Evolutionary conservation across 768 basidiomycete species (phyloP).

Genomic region (Suillus variegatus): DNA sequence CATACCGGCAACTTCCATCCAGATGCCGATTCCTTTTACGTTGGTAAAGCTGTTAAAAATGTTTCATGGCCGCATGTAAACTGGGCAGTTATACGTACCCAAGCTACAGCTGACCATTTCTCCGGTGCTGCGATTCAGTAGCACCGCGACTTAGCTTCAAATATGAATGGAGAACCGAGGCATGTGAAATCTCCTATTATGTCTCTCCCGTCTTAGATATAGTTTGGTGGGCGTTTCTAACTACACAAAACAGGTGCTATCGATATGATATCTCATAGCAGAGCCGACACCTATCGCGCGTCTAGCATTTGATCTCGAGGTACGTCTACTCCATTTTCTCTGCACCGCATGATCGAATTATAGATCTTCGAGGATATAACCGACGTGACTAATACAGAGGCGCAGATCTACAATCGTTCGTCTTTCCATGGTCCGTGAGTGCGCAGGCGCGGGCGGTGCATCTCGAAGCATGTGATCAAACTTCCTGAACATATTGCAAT

Average conservation of each 20-base stretch:
- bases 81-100: neutral
- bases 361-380: neutral
- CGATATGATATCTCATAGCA: neutral
- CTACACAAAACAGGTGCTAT: neutral
- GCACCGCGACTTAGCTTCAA: neutral
- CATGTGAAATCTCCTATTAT: neutral
- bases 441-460: neutral
- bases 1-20: neutral
- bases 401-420: neutral
- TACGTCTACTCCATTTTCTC: neutral
- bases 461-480: conserved; percentile 1
- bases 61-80: neutral
- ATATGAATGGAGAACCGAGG: neutral
- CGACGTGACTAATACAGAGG: neutral
- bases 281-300: neutral
- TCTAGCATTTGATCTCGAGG: neutral
- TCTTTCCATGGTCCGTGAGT: conserved; percentile 1
- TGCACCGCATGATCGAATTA: conserved; percentile 3
- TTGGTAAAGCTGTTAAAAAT: neutral
- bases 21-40: neutral
- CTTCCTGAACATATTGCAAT: neutral
- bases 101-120: neutral
- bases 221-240: neutral
- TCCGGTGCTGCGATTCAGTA: neutral
- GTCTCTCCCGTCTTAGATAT: neutral